Base-by-base conservation (phyloP, 2,329 filamentous ascomycete species). In the Endoconidiophora polonica region DNA sequence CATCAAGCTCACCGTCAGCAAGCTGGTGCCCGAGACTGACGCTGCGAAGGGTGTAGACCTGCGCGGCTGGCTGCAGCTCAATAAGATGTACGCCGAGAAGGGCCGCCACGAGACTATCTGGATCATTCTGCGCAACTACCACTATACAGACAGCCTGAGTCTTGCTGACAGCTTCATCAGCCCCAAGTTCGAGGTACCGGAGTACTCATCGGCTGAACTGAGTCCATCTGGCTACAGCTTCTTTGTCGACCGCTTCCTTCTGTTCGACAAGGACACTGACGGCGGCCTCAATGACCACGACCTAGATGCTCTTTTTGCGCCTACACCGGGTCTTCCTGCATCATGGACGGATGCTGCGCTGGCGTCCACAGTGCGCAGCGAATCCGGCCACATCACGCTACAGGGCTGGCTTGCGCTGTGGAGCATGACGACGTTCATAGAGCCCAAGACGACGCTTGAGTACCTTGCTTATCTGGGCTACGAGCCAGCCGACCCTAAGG, bases 381-480 rank as follows among this genome's bases (percentile, higher is more conserved):
- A 98, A 65, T 86, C 86, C 6, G 91, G 91, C 0, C 79, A 96
- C 62, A 88, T 98, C 54, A 98, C 91, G 1, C 71, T 98, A 3
- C 91, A 98, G 63, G 91, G 91, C 2, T 98, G 91, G 91, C 76
- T 98, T 37, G 91, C 91, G 3, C 91, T 98, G 59, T 98, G 91
- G 91, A 95, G 88, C 62, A 98, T 98, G 91, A 98, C 91, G 0
- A 98, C 91, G 0, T 98, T 96, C 59, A 79, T 93, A 54, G 88
- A 93, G 51, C 90, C 91, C 10, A 93, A 91, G 61, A 95, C 86
- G 0, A 96, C 91, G 0, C 73, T 98, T 3, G 88, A 93, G 58
- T 98, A 98, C 62, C 77, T 98, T 2, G 91, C 91, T 2, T 95
- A 95, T 61, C 79, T 98, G 2, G 91, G 91, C 1, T 98, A 95